Evolutionary conservation across 2,329 filamentous ascomycete species (phyloP).

Genomic region (Venturia oleaginea): DNA sequence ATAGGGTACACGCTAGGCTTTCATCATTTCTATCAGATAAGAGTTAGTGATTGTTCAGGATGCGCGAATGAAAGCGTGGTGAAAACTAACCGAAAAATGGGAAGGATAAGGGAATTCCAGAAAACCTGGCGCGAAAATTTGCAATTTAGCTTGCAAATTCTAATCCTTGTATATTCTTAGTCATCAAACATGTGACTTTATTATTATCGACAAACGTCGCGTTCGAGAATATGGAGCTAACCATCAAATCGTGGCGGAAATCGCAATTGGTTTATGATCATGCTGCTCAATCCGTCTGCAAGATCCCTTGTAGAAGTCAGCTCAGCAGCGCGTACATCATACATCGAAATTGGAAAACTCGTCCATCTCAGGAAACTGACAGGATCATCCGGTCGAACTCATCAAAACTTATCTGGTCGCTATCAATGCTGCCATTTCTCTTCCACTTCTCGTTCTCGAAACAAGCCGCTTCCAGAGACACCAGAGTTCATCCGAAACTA

Average conservation of each 20-base stretch:
- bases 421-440: neutral
- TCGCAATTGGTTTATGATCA: neutral
- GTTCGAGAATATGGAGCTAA: neutral
- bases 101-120: conserved; percentile 65
- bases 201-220: neutral
- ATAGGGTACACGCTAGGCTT: conserved; percentile 94
- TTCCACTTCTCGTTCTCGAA: neutral
- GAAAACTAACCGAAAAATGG: conserved; percentile 10
- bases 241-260: neutral
- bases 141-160: neutral
- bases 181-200: neutral
- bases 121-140: neutral
- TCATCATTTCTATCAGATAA: conserved; percentile 76
- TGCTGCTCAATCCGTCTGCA: conserved; percentile 8
- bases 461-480: neutral
- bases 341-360: conserved; percentile 5
- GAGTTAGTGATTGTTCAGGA: conserved; percentile 16
- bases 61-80: conserved; percentile 6
- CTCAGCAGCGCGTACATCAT: conserved; percentile 1
- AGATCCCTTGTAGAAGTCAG: conserved; percentile 8
- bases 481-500: conserved; percentile 26
- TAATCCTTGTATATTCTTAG: neutral
- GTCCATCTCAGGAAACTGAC: neutral
- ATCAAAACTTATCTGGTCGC: neutral
- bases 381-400: conserved; percentile 18